These are phyloP conservation scores for Aspergillus intermedius DNA, from an alignment of 2,329 filamentous ascomycete genomes.

Conservation along the genomic window DNA sequence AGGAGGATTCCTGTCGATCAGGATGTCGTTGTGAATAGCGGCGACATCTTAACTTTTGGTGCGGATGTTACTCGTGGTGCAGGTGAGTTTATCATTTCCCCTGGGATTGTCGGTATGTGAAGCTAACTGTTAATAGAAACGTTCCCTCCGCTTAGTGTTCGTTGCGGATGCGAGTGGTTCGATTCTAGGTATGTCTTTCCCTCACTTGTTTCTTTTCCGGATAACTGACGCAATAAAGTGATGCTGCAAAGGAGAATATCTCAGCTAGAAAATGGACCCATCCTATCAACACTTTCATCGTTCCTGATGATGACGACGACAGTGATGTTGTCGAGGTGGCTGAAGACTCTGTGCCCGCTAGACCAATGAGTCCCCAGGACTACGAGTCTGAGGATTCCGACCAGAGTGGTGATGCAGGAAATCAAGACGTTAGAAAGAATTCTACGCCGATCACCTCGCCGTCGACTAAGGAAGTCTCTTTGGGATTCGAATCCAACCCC, in stretches of 20 bases:
- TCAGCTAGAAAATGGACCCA: constrained; percentile 3
- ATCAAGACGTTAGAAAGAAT: constrained; percentile 14
- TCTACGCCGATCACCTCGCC: constrained; percentile 20
- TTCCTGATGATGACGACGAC: constrained; percentile 37
- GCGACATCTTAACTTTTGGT: constrained; percentile 41
- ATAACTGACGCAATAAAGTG: background rate
- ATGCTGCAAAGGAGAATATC: constrained; percentile 10
- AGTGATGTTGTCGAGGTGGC: constrained; percentile 19
- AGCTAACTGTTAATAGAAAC: constrained; percentile 14
- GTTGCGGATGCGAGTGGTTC: constrained; percentile 24
- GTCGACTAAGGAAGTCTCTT: constrained; percentile 6
- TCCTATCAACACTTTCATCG: constrained; percentile 34
- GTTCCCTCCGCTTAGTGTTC: constrained; percentile 28
- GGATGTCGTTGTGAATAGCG: constrained; percentile 33
- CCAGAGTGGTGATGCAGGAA: constrained; percentile 9
- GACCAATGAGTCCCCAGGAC: background rate
- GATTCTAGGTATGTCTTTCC: constrained; percentile 12
- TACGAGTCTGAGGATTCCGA: background rate
- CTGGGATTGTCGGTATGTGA: background rate
- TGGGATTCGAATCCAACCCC: background rate
- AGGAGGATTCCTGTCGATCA: constrained; percentile 32
- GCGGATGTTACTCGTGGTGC: constrained; percentile 44
- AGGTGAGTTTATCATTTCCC: constrained; percentile 22
- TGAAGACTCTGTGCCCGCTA: background rate
- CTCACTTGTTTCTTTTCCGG: too few relatives aligned